Percentiles rank a stretch among this genome's conserved stretches.
Conservation (phyloP, 768 basidiomycete species). For the Lactarius deliciosus region DNA sequence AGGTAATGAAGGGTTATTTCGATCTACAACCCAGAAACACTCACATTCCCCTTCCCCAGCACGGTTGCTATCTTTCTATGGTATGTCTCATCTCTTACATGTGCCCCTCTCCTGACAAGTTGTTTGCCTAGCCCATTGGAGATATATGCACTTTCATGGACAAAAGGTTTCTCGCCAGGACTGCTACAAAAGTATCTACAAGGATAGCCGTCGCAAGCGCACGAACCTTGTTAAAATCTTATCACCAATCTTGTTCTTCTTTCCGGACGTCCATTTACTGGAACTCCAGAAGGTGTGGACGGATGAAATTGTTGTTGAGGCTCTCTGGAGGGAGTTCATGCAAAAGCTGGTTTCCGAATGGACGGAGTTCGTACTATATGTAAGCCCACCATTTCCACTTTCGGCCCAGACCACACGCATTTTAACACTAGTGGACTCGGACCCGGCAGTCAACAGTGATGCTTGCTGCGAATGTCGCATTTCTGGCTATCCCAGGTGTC, state of each 20-base stretch:
- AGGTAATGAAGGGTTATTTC: neutral
- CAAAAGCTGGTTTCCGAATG: slow-evolving; percentile 22
- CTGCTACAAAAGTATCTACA: slow-evolving; percentile 12
- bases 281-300: slow-evolving; percentile 20
- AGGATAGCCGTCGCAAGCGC: neutral
- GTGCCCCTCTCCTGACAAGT: neutral
- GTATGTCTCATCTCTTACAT: neutral
- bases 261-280: slow-evolving; percentile 20
- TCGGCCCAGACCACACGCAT: neutral
- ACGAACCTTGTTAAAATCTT: slow-evolving; percentile 7
- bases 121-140: slow-evolving; percentile 7
- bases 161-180: slow-evolving; percentile 17
- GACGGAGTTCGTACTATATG: slow-evolving; percentile 22
- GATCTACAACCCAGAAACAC: neutral
- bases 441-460: slow-evolving; percentile 37
- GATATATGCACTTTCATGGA: slow-evolving; percentile 16
- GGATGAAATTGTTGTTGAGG: slow-evolving; percentile 17
- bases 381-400: neutral
- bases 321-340: slow-evolving; percentile 18
- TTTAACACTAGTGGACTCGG: neutral
- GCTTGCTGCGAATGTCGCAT: slow-evolving; percentile 37
- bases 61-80: slow-evolving; percentile 13
- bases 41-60: slow-evolving; percentile 1
- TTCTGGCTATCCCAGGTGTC: slow-evolving; percentile 38
- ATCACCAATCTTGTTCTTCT: slow-evolving; percentile 17